phyloP scores from a whole-genome alignment of 1,284 basidiomycete genomes.

The Anthracocystis panici-leucophaei region DNA sequence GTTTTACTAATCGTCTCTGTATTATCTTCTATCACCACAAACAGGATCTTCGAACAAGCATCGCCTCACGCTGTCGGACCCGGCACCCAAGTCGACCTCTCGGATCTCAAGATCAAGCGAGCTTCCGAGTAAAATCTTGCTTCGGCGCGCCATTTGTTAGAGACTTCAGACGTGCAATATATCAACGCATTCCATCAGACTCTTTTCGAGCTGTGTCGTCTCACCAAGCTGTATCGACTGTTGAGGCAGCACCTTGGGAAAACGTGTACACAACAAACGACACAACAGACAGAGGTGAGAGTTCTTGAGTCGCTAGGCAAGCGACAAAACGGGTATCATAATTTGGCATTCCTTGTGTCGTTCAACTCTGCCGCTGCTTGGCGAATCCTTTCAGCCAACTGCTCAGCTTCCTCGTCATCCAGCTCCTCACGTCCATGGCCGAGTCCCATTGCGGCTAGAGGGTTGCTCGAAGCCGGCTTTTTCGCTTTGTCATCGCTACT shows the following conservation, averaged over 20 bases:
- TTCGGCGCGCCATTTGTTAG: neutral
- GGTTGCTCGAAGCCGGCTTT: conserved; percentile 20
- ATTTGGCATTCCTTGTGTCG: conserved; percentile 17
- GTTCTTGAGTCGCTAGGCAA: too few species aligned
- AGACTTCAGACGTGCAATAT: conserved; percentile 18
- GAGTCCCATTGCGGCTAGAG: conserved; percentile 32
- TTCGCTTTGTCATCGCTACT: conserved; percentile 19
- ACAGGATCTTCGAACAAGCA: conserved; percentile 61
- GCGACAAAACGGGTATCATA: conserved; percentile 14
- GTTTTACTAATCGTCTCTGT: too few species aligned
- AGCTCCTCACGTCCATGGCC: conserved; percentile 61
- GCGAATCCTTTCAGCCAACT: conserved; percentile 32
- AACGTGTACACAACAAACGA: neutral
- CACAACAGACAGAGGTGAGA: neutral
- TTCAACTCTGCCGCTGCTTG: conserved; percentile 17
- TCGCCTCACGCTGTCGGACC: conserved; percentile 59
- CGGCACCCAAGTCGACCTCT: conserved; percentile 59
- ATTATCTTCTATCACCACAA: neutral
- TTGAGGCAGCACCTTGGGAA: too few species aligned
- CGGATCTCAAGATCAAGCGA: conserved; percentile 63
- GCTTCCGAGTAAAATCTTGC: conserved; percentile 31
- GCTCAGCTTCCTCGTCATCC: conserved; percentile 53
- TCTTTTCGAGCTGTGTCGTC: neutral
- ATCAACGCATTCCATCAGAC: conserved; percentile 8
- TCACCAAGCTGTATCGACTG: too few species aligned